Conservation (phyloP, 2,329 filamentous ascomycete species). For the Claviceps capensis region DNA sequence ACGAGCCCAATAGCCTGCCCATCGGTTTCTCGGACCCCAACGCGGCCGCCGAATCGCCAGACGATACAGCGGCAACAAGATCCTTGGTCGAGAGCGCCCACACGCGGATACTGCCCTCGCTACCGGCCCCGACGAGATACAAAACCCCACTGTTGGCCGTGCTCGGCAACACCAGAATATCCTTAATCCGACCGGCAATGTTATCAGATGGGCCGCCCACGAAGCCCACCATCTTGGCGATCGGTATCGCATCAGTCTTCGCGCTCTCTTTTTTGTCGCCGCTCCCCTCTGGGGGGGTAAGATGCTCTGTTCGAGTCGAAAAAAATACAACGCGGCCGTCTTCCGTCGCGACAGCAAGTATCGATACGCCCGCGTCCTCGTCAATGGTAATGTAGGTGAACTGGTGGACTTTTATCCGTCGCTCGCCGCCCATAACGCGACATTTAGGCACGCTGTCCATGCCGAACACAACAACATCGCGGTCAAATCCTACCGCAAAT, state of each 20-base stretch:
- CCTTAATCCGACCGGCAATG: slow-evolving; percentile 66
- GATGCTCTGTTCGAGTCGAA: slow-evolving; percentile 44
- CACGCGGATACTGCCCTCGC: slow-evolving; percentile 71
- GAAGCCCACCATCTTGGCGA: slow-evolving; percentile 58
- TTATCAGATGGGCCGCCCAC: slow-evolving; percentile 61
- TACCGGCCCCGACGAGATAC: slow-evolving; percentile 61
- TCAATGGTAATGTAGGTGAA: slow-evolving; percentile 55
- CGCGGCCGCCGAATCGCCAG: slow-evolving; percentile 9
- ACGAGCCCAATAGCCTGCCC: slow-evolving; percentile 58
- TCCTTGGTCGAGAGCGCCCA: slow-evolving; percentile 48
- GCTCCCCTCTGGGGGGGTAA: slow-evolving; percentile 24
- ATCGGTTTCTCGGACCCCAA: slow-evolving; percentile 21
- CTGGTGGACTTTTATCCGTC: slow-evolving; percentile 70
- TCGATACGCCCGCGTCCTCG: slow-evolving; percentile 19
- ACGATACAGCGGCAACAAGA: slow-evolving; percentile 19
- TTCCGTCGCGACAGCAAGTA: slow-evolving; percentile 74
- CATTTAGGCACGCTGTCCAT: slow-evolving; percentile 76
- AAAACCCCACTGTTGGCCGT: slow-evolving; percentile 24
- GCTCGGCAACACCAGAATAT: slow-evolving; percentile 56
- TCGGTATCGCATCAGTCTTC: slow-evolving; percentile 24
- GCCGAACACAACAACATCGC: slow-evolving; percentile 72
- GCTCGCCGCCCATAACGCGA: slow-evolving; percentile 47
- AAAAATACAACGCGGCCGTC: slow-evolving; percentile 81
- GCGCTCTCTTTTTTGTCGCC: slow-evolving; percentile 14
- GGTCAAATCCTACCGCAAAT: slow-evolving; percentile 81